phyloP scores from a whole-genome alignment of 2,329 filamentous ascomycete species.

The Stagonosporopsis vannaccii region DNA sequence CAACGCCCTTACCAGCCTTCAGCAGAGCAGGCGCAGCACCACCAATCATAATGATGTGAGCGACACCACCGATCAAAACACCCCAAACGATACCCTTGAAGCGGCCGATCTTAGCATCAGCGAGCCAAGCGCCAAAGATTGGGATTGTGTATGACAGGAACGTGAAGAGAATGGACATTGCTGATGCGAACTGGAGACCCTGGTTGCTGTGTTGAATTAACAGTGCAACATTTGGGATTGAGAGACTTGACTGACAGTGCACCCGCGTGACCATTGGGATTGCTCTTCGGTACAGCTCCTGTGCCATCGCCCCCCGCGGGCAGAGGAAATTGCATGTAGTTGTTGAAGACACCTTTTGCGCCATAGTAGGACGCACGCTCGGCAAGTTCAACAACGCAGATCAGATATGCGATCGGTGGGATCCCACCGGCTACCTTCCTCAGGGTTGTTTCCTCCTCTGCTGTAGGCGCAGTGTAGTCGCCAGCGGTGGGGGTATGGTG shows the following conservation, averaged over 20 bases:
- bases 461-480: slow-evolving; percentile 48
- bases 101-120: slow-evolving; percentile 54
- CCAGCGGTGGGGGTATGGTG: background rate
- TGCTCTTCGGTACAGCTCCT: slow-evolving; percentile 41
- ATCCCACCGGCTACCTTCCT: slow-evolving; percentile 61
- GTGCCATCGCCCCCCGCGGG: slow-evolving; percentile 53
- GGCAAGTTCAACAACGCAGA: slow-evolving; percentile 67
- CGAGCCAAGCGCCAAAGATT: slow-evolving; percentile 55
- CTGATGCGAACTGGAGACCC: slow-evolving; percentile 63
- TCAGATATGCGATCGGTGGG: slow-evolving; percentile 61
- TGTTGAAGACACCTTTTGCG: slow-evolving; percentile 63
- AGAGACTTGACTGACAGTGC: slow-evolving; percentile 51
- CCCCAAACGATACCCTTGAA: slow-evolving; percentile 49
- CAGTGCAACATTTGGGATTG: too few species aligned
- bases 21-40: slow-evolving; percentile 53
- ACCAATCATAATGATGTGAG: slow-evolving; percentile 45
- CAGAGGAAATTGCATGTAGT: slow-evolving; percentile 68
- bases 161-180: slow-evolving; percentile 62
- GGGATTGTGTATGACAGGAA: slow-evolving; percentile 67
- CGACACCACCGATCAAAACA: slow-evolving; percentile 50
- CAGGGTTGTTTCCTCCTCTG: slow-evolving; percentile 56
- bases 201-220: slow-evolving; percentile 48
- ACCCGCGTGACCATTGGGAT: slow-evolving; percentile 55
- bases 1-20: slow-evolving; percentile 45
- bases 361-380: slow-evolving; percentile 70